Percentiles rank a stretch among this genome's conserved stretches.
These are phyloP conservation scores for Diplotaxis tenuifolia DNA, from an alignment of 345 rosid species.

Conservation along the genomic window DNA sequence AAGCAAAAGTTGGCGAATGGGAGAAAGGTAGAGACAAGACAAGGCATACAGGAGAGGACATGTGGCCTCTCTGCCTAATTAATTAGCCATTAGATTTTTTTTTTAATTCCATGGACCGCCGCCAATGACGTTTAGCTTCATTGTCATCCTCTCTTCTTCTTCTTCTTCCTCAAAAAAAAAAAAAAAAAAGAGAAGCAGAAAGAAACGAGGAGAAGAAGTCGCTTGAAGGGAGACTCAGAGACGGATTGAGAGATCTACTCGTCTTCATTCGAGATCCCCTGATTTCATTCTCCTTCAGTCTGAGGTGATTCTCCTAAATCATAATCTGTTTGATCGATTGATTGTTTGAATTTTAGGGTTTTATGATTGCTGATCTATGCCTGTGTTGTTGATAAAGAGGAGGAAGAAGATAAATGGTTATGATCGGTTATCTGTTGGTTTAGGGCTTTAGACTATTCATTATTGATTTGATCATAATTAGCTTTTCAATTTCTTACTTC, in stretches of 20 bases:
- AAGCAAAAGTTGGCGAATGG: conserved; percentile 1
- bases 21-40: not conserved
- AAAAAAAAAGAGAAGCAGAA: not conserved
- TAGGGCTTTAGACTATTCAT: too few relatives aligned
- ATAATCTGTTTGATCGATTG: not conserved
- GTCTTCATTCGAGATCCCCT: not conserved
- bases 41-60: not conserved
- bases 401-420: too few relatives aligned
- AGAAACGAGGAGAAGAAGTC: conserved; percentile 20
- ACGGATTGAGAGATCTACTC: conserved; percentile 14
- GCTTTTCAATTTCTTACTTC: not conserved
- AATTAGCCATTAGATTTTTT: not conserved
- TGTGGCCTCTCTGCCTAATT: not conserved
- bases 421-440: too few relatives aligned
- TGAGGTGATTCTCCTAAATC: conserved; percentile 21
- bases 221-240: not conserved
- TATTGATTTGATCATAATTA: not conserved
- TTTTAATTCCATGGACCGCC: conserved; percentile 23
- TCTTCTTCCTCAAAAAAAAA: not conserved
- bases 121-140: conserved; percentile 35
- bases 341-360: not conserved
- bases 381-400: too few relatives aligned
- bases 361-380: too few relatives aligned
- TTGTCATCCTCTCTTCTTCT: not conserved
- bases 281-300: conserved; percentile 12